phyloP scores from a whole-genome alignment of 306 rosid species.

The Dryas alaskensis region DNA sequence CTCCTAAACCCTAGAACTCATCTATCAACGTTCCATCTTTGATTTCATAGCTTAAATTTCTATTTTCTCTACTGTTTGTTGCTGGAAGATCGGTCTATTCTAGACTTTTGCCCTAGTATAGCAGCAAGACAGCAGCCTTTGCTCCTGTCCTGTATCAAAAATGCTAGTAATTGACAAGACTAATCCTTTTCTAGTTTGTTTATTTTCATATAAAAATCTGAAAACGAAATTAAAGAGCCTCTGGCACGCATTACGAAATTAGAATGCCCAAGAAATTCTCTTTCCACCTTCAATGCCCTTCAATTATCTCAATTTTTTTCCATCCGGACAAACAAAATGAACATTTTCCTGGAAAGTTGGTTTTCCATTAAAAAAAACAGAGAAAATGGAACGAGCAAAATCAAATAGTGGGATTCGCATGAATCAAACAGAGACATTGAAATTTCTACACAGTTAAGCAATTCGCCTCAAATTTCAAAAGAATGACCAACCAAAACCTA shows the following conservation, averaged over 20 bases:
- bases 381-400: not conserved
- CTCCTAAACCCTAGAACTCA: too few relatives aligned
- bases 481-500: not conserved
- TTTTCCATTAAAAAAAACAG: not conserved
- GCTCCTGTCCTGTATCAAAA: too few relatives aligned
- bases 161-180: not conserved
- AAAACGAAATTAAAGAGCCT: not conserved
- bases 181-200: not conserved
- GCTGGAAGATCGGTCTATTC: too few relatives aligned
- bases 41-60: too few relatives aligned
- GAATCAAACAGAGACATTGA: not conserved
- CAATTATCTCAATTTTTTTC: not conserved
- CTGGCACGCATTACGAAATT: not conserved
- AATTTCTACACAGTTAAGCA: not conserved
- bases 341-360: constrained; percentile 4
- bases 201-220: not conserved
- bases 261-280: not conserved
- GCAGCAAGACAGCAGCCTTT: too few relatives aligned
- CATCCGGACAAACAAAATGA: not conserved
- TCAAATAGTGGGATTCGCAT: not conserved
- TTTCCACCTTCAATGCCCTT: not conserved
- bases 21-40: too few relatives aligned
- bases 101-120: too few relatives aligned
- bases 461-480: constrained; percentile 6
- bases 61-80: too few relatives aligned